A percentile compares a stretch with the other conserved stretches of the same genome.
phyloP scores from a whole-genome alignment of 2,329 filamentous ascomycete species.

The Eurotiales sp. region DNA sequence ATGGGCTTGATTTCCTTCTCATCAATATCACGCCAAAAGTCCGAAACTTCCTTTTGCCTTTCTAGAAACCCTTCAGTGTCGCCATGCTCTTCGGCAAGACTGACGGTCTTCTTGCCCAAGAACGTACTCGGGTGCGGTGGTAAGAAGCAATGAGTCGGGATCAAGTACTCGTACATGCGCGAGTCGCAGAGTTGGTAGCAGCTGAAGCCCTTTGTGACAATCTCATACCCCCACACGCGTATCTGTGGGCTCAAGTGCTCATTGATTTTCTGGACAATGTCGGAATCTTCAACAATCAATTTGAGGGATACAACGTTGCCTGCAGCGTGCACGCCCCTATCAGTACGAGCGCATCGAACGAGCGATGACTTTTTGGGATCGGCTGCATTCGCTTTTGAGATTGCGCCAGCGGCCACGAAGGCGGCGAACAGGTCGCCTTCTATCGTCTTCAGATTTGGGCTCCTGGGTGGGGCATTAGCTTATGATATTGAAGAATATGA shows the following conservation, averaged over 20 bases:
- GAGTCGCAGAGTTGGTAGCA: conserved; percentile 95
- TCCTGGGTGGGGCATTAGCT: conserved; percentile 28
- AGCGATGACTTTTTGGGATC: conserved; percentile 96
- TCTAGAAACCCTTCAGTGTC: conserved; percentile 65
- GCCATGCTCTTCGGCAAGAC: conserved; percentile 69
- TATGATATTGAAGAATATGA: not conserved
- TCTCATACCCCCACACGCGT: conserved; percentile 87
- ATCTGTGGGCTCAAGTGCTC: conserved; percentile 80
- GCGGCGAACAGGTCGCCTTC: conserved; percentile 93
- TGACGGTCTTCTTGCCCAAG: conserved; percentile 76
- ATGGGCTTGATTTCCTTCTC: conserved; percentile 73
- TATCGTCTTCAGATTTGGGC: conserved; percentile 75
- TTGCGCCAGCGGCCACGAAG: conserved; percentile 85
- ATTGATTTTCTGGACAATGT: conserved; percentile 90
- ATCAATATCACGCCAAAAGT: conserved; percentile 81
- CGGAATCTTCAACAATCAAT: conserved; percentile 86
- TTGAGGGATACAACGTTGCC: conserved; percentile 95
- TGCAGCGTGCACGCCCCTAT: conserved; percentile 95
- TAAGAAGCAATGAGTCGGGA: conserved; percentile 87
- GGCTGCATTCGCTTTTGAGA: conserved; percentile 93
- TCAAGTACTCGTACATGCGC: conserved; percentile 93
- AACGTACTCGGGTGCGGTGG: conserved; percentile 88
- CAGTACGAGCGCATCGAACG: conserved; percentile 88
- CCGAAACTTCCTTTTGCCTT: conserved; percentile 71
- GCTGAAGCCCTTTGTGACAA: conserved; percentile 86